Percentiles rank a stretch among this genome's conserved stretches.
Conservation (phyloP, 2,329 filamentous ascomycete species). For the Scortechinia acanthostroma region DNA sequence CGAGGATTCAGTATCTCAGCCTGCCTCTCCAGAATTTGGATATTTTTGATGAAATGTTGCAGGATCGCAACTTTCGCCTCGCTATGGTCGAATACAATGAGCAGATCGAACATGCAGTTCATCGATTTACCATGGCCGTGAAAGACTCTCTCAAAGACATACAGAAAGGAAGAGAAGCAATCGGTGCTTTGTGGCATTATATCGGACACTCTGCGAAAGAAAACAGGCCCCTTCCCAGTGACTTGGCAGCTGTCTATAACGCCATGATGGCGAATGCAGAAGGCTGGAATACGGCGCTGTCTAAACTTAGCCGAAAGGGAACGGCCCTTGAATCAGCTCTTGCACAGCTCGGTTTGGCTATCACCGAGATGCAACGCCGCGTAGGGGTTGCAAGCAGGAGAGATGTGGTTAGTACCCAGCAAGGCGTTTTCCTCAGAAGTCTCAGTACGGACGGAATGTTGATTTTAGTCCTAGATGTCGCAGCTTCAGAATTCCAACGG, state of each 20-base stretch:
- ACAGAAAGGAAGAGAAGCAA: neutral
- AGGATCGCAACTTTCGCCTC: neutral
- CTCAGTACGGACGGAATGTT: too few relatives aligned
- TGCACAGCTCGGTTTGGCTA: neutral
- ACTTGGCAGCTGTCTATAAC: neutral
- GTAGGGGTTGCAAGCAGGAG: constrained; percentile 1
- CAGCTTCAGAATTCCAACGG: too few relatives aligned
- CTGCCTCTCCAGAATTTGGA: neutral
- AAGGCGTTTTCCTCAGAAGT: too few relatives aligned
- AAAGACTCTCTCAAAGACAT: neutral
- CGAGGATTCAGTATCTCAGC: constrained; percentile 2
- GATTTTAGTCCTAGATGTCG: too few relatives aligned
- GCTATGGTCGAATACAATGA: neutral
- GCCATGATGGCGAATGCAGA: neutral
- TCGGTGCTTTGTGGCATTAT: neutral
- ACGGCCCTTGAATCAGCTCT: neutral
- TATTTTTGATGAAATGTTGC: neutral
- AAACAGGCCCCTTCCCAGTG: neutral
- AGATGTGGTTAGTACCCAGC: neutral
- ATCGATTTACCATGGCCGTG: neutral
- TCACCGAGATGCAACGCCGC: neutral
- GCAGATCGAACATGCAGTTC: neutral
- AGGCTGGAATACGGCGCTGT: neutral
- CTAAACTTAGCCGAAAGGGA: neutral
- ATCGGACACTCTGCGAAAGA: neutral